Base-by-base conservation (phyloP, 129 eudicot species). In the Pittosporum tobira region DNA sequence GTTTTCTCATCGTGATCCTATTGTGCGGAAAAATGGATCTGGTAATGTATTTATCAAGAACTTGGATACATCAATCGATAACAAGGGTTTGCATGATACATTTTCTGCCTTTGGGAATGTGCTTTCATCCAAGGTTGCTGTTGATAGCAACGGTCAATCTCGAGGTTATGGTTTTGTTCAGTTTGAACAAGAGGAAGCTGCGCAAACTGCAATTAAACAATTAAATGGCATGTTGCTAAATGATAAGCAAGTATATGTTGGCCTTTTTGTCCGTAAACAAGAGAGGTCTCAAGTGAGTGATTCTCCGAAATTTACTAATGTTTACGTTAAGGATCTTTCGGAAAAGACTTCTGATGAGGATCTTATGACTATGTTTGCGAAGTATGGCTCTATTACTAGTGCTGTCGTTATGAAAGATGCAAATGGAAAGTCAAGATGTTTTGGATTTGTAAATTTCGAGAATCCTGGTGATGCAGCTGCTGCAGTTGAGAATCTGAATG, bases 141-240 rank as follows among this genome's bases (percentile, higher is more conserved):
- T 62, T 31, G 82, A 84, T 62, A 37, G 22, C 53, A 68, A 18
- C 37, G 87, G 84, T 1, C 64, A 71, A 24, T 71, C 84, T 13
- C 74, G 57, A 60, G 87, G 94, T 3, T 79, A 73, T 62, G 94
- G 94, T 0, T 84, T 79, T 59, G 81, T 84, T 19, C 87, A 84
- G 49, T 84, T 66, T 72, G 82, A 80, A 3, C 54, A 67, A 31
- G 87, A 84, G 24, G 87, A 84, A 54, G 61, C 81, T 65, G 94
- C 94, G 2, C 75, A 73, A 50, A 65, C 21, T 30, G 94, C 94
- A 5, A 74, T 84, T 5, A 61, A 67, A 31, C 51, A 49, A 24
- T 28, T 80, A 28, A 74, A 84, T 58, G 87, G 87, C 34, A 77
- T 74, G 87, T 50, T 74, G 59, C 28, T 84, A 7, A 84, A 84